A percentile compares a stretch with the other conserved stretches of the same genome.
These are phyloP conservation scores for Claviceps purpurea DNA, from an alignment of 2,329 filamentous ascomycete genomes.

Conservation along the genomic window DNA sequence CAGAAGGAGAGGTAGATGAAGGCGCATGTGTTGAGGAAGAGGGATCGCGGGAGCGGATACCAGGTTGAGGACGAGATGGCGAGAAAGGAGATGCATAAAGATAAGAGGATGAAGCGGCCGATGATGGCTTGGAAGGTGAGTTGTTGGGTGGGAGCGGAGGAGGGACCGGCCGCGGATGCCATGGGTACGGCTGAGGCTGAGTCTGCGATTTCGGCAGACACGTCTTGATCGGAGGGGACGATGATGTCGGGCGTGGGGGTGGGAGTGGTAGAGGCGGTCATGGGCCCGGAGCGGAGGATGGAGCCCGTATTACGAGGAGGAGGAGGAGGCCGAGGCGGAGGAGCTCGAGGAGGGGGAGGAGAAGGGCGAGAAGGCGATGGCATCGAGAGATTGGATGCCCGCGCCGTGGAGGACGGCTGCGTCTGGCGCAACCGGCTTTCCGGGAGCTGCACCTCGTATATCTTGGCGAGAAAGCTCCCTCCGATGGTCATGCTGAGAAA, in stretches of 20 bases:
- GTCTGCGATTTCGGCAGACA: slow-evolving; percentile 45
- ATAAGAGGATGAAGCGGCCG: slow-evolving; percentile 41
- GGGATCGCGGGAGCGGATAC: slow-evolving; percentile 39
- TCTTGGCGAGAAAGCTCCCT: slow-evolving; percentile 43
- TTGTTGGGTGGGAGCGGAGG: slow-evolving; percentile 9
- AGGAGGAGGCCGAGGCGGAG: slow-evolving; percentile 4
- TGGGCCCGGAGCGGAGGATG: slow-evolving; percentile 26
- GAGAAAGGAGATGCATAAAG: slow-evolving; percentile 43
- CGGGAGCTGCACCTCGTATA: slow-evolving; percentile 43
- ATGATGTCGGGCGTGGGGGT: slow-evolving; percentile 40
- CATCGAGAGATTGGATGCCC: neutral
- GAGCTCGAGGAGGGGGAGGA: neutral
- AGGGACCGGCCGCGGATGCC: slow-evolving; percentile 5
- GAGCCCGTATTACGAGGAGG: slow-evolving; percentile 7
- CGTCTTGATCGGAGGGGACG: slow-evolving; percentile 49
- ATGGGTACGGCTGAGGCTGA: slow-evolving; percentile 23
- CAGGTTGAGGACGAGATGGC: slow-evolving; percentile 47
- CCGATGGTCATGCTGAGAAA: slow-evolving; percentile 46
- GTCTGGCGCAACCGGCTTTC: slow-evolving; percentile 40
- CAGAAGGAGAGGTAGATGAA: slow-evolving; percentile 81
- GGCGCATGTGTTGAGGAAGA: slow-evolving; percentile 49
- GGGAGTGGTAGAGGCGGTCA: slow-evolving; percentile 31
- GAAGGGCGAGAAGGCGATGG: neutral
- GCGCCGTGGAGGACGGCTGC: slow-evolving; percentile 6
- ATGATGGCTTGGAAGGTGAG: slow-evolving; percentile 41